A percentile compares a stretch with the other conserved stretches of the same genome.
Conservation (phyloP, 352 stramenopile genomes). For the Phytopythium litorale region DNA sequence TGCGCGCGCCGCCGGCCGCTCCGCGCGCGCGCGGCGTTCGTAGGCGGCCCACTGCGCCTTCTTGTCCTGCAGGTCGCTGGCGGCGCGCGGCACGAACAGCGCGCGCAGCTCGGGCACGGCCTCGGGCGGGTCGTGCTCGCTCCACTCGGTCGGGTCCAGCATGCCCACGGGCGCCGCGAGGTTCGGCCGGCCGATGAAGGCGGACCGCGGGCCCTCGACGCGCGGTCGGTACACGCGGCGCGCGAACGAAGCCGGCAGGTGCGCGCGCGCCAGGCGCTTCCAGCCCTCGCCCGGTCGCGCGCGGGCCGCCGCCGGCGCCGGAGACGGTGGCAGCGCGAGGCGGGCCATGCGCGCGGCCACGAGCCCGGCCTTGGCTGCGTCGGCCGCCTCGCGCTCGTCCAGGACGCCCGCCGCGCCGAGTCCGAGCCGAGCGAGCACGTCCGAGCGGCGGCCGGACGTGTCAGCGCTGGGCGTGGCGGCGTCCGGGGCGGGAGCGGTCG, state of each 20-base stretch:
- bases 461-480: not conserved
- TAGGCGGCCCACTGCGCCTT: constrained; percentile 45
- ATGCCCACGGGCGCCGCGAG: constrained; percentile 57
- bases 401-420: constrained; percentile 22
- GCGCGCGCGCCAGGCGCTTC: constrained; percentile 63
- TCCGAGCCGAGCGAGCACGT: constrained; percentile 4
- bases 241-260: constrained; percentile 57
- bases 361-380: constrained; percentile 42
- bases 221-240: constrained; percentile 48
- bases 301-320: constrained; percentile 1
- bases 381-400: constrained; percentile 41
- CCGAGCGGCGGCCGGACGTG: constrained; percentile 15
- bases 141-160: constrained; percentile 59
- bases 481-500: not conserved
- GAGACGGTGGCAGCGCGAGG: constrained; percentile 35
- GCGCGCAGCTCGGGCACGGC: constrained; percentile 57
- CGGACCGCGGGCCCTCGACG: constrained; percentile 53
- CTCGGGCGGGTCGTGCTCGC: constrained; percentile 52
- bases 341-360: constrained; percentile 59
- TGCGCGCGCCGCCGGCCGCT: not conserved
- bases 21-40: constrained; percentile 7
- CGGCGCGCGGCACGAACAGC: constrained; percentile 47
- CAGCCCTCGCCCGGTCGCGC: constrained; percentile 50
- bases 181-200: constrained; percentile 69
- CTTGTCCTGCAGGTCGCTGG: constrained; percentile 58